Percentiles rank a stretch among this genome's conserved stretches.
Evolutionary conservation across 2,329 filamentous ascomycete genomes (phyloP).

Genomic region (Fusarium protoensiforme): DNA sequence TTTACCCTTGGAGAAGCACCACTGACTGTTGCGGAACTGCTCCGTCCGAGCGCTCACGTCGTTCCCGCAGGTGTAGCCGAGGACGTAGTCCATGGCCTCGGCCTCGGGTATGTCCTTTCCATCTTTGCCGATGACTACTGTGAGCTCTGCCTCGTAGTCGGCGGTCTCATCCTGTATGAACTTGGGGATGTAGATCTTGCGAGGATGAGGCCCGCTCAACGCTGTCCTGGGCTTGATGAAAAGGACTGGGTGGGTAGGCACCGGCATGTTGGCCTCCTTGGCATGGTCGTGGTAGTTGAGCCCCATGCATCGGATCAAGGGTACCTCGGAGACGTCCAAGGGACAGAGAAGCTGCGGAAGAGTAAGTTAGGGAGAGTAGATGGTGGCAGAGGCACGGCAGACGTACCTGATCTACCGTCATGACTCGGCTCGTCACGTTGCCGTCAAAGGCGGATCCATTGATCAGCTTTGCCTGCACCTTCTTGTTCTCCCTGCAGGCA

Average conservation of each 20-base stretch:
- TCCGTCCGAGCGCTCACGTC: not conserved
- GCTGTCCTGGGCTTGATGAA: not conserved
- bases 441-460: not conserved
- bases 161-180: not conserved
- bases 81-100: not conserved
- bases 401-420: not conserved
- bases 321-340: not conserved
- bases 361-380: not conserved
- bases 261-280: not conserved
- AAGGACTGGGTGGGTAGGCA: not conserved
- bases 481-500: not conserved
- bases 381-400: not conserved
- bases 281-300: not conserved
- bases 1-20: not conserved
- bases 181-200: not conserved
- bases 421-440: not conserved
- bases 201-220: not conserved
- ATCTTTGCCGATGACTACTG: not conserved
- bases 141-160: not conserved
- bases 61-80: not conserved
- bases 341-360: not conserved
- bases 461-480: not conserved
- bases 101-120: not conserved
- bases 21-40: not conserved
- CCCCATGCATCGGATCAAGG: not conserved